phyloP scores from a whole-genome alignment of 768 basidiomycete genomes.

The Termitomyces sp. region DNA sequence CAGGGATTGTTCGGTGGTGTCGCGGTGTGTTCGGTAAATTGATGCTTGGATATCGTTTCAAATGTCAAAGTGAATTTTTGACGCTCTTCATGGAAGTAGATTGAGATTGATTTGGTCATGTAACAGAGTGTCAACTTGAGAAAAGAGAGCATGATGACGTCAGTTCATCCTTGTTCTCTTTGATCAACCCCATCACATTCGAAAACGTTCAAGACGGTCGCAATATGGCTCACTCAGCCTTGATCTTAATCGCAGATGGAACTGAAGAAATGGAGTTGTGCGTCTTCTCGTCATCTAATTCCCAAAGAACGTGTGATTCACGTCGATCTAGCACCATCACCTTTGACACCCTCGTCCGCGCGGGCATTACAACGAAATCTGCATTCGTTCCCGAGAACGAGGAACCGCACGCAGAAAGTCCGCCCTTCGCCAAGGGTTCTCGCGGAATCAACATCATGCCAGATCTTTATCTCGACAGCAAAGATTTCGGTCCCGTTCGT shows the following conservation, averaged over 20 bases:
- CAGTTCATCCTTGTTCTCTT: not conserved
- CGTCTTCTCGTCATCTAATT: constrained; percentile 18
- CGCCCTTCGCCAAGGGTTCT: constrained; percentile 57
- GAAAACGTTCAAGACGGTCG: not conserved
- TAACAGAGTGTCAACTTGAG: not conserved
- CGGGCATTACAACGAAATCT: constrained; percentile 60
- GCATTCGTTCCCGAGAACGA: constrained; percentile 48
- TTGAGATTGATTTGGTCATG: not conserved
- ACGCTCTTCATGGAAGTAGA: not conserved
- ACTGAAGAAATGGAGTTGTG: constrained; percentile 92
- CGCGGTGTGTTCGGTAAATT: not conserved
- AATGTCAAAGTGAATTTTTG: too few relatives aligned
- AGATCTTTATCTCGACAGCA: constrained; percentile 48
- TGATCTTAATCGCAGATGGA: constrained; percentile 74
- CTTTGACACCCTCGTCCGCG: constrained; percentile 80
- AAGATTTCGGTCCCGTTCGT: constrained; percentile 44
- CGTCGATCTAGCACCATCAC: constrained; percentile 57
- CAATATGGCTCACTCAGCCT: constrained; percentile 45
- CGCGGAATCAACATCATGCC: constrained; percentile 71
- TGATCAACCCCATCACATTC: not conserved
- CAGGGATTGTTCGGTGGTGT: too few relatives aligned
- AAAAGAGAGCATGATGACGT: not conserved
- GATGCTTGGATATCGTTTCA: not conserved
- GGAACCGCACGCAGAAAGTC: constrained; percentile 22
- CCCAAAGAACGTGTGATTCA: not conserved